Conservation (phyloP, 2,329 filamentous ascomycete species). For the Cladobotryum protrusum region DNA sequence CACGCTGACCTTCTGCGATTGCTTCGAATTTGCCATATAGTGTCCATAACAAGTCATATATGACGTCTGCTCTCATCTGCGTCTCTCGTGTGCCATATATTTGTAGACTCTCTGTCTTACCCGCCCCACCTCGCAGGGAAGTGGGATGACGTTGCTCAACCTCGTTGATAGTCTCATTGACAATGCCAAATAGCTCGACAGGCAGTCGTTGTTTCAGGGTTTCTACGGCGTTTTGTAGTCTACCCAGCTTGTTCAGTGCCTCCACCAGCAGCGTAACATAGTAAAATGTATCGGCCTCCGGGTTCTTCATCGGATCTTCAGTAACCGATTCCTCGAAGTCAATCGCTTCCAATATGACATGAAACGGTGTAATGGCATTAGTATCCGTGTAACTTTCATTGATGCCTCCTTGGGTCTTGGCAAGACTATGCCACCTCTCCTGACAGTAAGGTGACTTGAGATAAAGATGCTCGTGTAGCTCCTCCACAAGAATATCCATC, state of each 20-base stretch:
- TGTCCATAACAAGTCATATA: constrained; percentile 87
- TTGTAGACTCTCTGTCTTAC: constrained; percentile 50
- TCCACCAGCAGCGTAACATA: constrained; percentile 87
- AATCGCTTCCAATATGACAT: constrained; percentile 52
- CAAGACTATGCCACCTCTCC: constrained; percentile 83
- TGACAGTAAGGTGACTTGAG: constrained; percentile 97
- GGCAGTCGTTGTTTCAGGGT: constrained; percentile 88
- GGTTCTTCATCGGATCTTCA: constrained; percentile 88
- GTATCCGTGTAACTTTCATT: constrained; percentile 44
- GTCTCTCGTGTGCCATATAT: constrained; percentile 65
- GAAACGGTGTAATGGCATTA: constrained; percentile 47
- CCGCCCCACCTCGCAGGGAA: constrained; percentile 57
- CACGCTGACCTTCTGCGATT: constrained; percentile 89
- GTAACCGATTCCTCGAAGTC: constrained; percentile 57
- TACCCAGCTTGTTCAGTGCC: constrained; percentile 80
- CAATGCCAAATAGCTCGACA: constrained; percentile 87
- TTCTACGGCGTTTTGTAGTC: constrained; percentile 79
- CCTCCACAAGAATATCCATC: constrained; percentile 94
- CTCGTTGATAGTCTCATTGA: constrained; percentile 91
- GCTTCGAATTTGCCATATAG: constrained; percentile 96
- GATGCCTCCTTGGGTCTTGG: constrained; percentile 56
- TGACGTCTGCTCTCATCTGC: constrained; percentile 72
- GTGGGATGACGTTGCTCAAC: constrained; percentile 90
- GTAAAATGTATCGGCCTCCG: constrained; percentile 90
- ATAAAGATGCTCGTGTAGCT: constrained; percentile 94